A percentile compares a stretch with the other conserved stretches of the same genome.
Conservation (phyloP, 2,329 filamentous ascomycete species). For the Colletotrichum destructivum region DNA sequence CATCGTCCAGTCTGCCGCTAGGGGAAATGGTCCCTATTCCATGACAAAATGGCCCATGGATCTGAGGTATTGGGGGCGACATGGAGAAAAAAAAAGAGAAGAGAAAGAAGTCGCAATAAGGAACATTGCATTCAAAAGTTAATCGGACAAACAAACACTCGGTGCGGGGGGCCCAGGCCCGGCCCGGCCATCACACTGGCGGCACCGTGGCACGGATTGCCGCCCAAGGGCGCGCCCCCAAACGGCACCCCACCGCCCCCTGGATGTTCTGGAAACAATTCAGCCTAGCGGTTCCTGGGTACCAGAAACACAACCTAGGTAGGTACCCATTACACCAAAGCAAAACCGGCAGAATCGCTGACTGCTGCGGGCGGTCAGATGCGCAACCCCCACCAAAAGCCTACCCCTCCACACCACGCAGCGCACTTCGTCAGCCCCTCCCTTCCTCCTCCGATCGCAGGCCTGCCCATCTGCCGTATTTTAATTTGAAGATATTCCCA, state of each 20-base stretch:
- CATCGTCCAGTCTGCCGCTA: neutral
- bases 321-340: too few relatives aligned
- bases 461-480: neutral
- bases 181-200: neutral
- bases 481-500: conserved; percentile 39
- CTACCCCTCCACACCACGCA: conserved; percentile 1
- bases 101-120: neutral
- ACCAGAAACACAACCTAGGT: too few relatives aligned
- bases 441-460: conserved; percentile 2
- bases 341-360: neutral
- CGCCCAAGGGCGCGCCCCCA: neutral
- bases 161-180: neutral
- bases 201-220: neutral
- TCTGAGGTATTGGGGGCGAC: too few relatives aligned
- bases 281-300: neutral
- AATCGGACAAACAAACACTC: neutral
- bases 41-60: neutral
- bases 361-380: neutral
- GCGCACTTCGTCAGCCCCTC: neutral
- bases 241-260: neutral
- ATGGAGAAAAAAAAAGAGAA: too few relatives aligned
- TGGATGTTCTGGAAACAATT: neutral
- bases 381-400: neutral
- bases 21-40: too few relatives aligned
- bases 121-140: neutral